Percentiles rank a stretch among this genome's conserved stretches.
These are phyloP conservation scores for Aspergillus intermedius DNA, from an alignment of 2,329 filamentous ascomycete species.

Conservation along the genomic window DNA sequence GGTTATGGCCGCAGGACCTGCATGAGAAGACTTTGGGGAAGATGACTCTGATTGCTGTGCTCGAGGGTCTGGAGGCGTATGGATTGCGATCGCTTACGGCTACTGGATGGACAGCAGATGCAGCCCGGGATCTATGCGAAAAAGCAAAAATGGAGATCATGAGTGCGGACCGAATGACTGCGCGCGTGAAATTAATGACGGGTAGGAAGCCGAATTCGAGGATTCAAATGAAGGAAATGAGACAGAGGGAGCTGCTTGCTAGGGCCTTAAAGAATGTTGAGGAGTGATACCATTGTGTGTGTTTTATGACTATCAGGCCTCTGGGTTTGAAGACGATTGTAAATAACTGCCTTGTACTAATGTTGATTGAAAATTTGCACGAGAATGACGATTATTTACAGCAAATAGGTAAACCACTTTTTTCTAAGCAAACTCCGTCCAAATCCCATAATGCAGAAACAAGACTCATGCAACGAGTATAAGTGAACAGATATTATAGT, in stretches of 20 bases:
- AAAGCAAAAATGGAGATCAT: constrained; percentile 34
- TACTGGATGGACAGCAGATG: constrained; percentile 26
- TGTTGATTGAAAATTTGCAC: not conserved
- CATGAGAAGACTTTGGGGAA: constrained; percentile 33
- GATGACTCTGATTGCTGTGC: constrained; percentile 34
- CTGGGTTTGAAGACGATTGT: not conserved
- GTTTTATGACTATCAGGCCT: not conserved
- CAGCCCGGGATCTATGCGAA: constrained; percentile 31
- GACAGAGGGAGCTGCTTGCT: constrained; percentile 3
- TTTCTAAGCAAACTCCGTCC: constrained; percentile 8
- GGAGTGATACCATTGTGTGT: not conserved
- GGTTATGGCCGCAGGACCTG: constrained; percentile 30
- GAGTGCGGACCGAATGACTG: constrained; percentile 18
- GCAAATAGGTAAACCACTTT: not conserved
- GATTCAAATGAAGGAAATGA: constrained; percentile 8
- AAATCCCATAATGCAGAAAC: constrained; percentile 2
- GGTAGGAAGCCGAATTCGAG: constrained; percentile 22
- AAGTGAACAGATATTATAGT: constrained; percentile 47
- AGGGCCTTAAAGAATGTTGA: constrained; percentile 1
- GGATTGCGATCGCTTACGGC: constrained; percentile 32
- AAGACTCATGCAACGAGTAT: constrained; percentile 12
- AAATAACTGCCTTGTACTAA: no score
- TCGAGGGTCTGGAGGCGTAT: constrained; percentile 36
- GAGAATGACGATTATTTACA: not conserved
- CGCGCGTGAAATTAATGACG: constrained; percentile 22